Evolutionary conservation across 1,284 basidiomycete species (phyloP).

Genomic region (Ceratobasidium sp.): DNA sequence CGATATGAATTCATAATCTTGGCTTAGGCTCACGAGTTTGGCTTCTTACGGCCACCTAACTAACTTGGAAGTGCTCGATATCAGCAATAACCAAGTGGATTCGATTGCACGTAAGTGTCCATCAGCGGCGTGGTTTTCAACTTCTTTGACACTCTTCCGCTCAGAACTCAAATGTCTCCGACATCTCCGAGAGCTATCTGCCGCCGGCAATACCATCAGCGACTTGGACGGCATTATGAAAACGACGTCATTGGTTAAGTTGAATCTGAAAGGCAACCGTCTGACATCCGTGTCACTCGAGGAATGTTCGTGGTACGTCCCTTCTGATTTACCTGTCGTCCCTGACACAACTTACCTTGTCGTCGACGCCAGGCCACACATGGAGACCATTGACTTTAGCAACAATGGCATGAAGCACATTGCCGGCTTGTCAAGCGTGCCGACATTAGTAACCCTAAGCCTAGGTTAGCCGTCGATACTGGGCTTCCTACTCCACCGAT

Average conservation of each 20-base stretch:
- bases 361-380: slow-evolving; percentile 15
- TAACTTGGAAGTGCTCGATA: slow-evolving; percentile 88
- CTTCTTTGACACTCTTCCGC: slow-evolving; percentile 9
- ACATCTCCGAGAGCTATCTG: slow-evolving; percentile 87
- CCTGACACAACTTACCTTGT: slow-evolving; percentile 66
- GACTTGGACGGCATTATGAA: slow-evolving; percentile 79
- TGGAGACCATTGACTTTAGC: slow-evolving; percentile 31
- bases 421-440: slow-evolving; percentile 23
- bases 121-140: not conserved
- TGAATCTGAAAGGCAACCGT: slow-evolving; percentile 82
- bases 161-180: slow-evolving; percentile 82
- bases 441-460: slow-evolving; percentile 37
- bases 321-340: slow-evolving; percentile 29
- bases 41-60: slow-evolving; percentile 89
- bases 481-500: slow-evolving; percentile 39
- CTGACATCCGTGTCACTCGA: slow-evolving; percentile 70
- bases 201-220: slow-evolving; percentile 82
- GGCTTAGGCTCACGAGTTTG: slow-evolving; percentile 72
- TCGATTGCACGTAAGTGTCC: slow-evolving; percentile 76
- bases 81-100: slow-evolving; percentile 89
- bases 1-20: not conserved
- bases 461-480: slow-evolving; percentile 25
- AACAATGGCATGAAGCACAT: slow-evolving; percentile 26
- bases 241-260: slow-evolving; percentile 80
- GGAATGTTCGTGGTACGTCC: slow-evolving; percentile 71